Evolutionary conservation across 2,329 filamentous ascomycete genomes (phyloP), one percentile per base, ranked within the genome.

Genomic region (Whalleya microplaca): DNA sequence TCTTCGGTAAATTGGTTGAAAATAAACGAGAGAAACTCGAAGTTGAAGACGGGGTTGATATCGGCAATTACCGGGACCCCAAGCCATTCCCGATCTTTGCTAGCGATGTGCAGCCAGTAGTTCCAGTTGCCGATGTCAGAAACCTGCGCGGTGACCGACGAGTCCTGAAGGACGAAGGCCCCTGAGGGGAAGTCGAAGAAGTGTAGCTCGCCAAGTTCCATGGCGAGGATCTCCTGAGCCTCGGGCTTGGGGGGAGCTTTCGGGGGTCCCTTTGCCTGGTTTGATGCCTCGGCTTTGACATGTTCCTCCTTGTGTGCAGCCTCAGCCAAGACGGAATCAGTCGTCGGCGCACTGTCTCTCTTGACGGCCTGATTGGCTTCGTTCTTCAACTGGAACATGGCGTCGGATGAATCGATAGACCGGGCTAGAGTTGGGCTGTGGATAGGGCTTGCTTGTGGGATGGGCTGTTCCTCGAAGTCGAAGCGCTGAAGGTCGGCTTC

Each of bases 11-110:
- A 98, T 72, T 97, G 92, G 69, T 99, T 99, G 83, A 99, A 99
- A 69, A 99, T 97, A 72, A 98, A 98, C 0, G 94, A 98, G n/a
- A 96, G 81, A 68, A 94, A 98, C 73, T 99, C 95, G 64, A 97
- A 98, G 76, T 98, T 98, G 80, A 98, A 99, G 19, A 99, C 93
- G 0, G 95, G 95, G 67, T 98, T 98, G 74, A 98, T 92, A 66
- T 99, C 95, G 6, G 91, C 89, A 27, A 92, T 81, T 27, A 99
- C 86, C 2, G 89, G 84, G 63, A 96, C 91, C 20, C 92, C 92
- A 2, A 99, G 80, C 91, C 92, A 97, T 51, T 93, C 87, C 68
- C 86, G 87, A 32, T 91, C 85, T 41, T 84, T 81, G 59, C 89
- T 88, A 42, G 85, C 84, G 53, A 98, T 88, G 69, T 97, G 91